A percentile compares a stretch with the other conserved stretches of the same genome.
Evolutionary conservation across 805 yeast species (phyloP).

Genomic region (Starmerella apicola): DNA sequence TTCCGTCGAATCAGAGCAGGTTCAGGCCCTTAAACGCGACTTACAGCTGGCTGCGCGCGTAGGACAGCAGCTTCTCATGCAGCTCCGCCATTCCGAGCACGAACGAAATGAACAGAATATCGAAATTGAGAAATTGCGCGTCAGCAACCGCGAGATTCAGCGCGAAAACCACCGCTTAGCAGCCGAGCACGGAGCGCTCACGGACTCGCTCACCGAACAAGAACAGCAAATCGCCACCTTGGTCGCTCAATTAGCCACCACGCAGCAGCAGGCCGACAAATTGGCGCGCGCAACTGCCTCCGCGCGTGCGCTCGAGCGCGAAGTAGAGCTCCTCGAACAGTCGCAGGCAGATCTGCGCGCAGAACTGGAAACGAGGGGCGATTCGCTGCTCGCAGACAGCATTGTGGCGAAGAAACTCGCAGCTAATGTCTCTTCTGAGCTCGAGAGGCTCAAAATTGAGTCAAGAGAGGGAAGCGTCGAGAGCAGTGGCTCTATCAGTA

Average conservation of each 20-base stretch:
- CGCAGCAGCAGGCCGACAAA: conserved; percentile 10
- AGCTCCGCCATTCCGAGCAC: conserved; percentile 16
- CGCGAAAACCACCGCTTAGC: conserved; percentile 16
- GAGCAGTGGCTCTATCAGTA: not conserved
- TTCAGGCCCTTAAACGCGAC: conserved; percentile 18
- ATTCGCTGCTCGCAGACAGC: not conserved
- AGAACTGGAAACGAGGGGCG: conserved; percentile 8
- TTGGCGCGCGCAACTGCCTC: conserved; percentile 14
- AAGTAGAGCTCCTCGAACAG: conserved; percentile 18
- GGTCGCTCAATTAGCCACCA: conserved; percentile 9
- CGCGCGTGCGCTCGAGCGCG: conserved; percentile 18
- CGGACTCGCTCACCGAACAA: conserved; percentile 14
- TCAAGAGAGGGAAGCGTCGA: not conserved
- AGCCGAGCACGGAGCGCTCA: conserved; percentile 12
- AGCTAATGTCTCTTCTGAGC: not conserved
- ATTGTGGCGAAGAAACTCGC: not conserved
- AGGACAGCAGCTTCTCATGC: conserved; percentile 20
- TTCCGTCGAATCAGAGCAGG: conserved; percentile 12
- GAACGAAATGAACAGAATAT: conserved; percentile 9
- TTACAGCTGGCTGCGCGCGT: conserved; percentile 21
- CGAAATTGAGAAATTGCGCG: conserved; percentile 8
- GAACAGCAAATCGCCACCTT: conserved; percentile 14
- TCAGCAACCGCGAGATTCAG: conserved; percentile 10
- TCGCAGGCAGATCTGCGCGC: conserved; percentile 12
- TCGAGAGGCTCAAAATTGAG: not conserved